Percentiles rank a stretch among this genome's conserved stretches.
phyloP scores from a whole-genome alignment of 176 grass and related monocot genomes.

The Saccharum spontaneum region DNA sequence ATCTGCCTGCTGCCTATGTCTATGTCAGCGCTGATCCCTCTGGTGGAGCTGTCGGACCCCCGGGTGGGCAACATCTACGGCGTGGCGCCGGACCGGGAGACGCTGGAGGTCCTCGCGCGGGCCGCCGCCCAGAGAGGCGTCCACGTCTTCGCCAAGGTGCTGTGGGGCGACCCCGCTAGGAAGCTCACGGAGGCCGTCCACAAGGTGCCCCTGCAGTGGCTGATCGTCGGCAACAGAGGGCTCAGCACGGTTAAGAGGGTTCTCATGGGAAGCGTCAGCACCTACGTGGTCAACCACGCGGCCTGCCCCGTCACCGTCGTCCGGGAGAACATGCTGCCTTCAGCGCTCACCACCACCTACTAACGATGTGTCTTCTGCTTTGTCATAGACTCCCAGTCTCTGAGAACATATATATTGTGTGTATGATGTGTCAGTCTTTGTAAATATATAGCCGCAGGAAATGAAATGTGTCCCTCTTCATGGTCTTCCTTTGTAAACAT shows the following conservation, averaged over 20 bases:
- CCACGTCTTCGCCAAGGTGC: constrained; percentile 55
- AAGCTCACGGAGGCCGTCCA: constrained; percentile 50
- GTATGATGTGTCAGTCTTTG: no score
- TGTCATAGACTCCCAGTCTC: no score
- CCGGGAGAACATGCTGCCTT: constrained; percentile 35
- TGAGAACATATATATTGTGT: no score
- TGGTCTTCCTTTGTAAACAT: no score
- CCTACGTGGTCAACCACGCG: constrained; percentile 44
- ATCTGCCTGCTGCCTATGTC: no score
- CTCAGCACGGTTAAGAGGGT: constrained; percentile 51
- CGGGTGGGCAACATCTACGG: constrained; percentile 49
- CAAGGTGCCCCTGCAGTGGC: constrained; percentile 53
- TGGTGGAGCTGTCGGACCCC: constrained; percentile 47
- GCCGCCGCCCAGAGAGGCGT: constrained; percentile 39
- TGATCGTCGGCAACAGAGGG: constrained; percentile 52
- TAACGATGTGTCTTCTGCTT: neutral
- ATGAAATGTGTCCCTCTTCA: no score
- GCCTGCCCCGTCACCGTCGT: constrained; percentile 59
- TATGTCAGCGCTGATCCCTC: constrained; percentile 51
- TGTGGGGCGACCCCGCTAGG: constrained; percentile 52
- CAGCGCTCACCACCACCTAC: neutral
- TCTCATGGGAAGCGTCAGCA: constrained; percentile 70
- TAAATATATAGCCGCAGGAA: no score
- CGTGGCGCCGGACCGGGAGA: constrained; percentile 49
- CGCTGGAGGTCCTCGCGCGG: constrained; percentile 33